Base-by-base conservation (phyloP, 2,329 filamentous ascomycete genomes). In the Sphaceloma murrayae region DNA sequence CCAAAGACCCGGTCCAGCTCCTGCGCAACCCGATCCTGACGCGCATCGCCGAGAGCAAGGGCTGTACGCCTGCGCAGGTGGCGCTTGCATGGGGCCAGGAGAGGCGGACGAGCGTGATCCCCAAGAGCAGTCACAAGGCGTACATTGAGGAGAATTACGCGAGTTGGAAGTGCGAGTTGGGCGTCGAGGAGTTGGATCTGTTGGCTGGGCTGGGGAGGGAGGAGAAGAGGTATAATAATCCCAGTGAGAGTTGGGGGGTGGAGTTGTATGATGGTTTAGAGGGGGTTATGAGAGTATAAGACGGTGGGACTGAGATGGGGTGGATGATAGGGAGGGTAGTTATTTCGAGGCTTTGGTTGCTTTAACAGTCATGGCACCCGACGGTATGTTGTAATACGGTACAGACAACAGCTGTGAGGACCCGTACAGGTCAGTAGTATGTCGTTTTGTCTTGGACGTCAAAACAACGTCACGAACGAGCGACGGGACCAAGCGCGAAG, bases 81-180 rank as follows among this genome's bases (percentile, higher is more conserved):
- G 58, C 69, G 4, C 57, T 75, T 3, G 66, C 62, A 1, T 75
- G 72, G 72, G 68, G 66, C 0, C 55, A 70, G 5, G 60, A 63
- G 48, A 56, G 70, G 13, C 68, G 66, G 7, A 69, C 66, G 2
- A 57, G 62, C 30, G 67, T 74, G 3, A 73, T 75, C 30, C 72
- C 71, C 1, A 74, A 74, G 57, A 69, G 64, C 43, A 61, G 61
- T 3, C 65, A 68, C 47, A 59, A 62, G 40, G 51, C 58, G 30
- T 54, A 65, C 26, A 67, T 73, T 17, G 46, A 54, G 13, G 65
- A 73, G 54, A 73, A 75, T 48, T 57, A 67, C 5, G 60, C 55
- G 1, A 54, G 56, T 10, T 34, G 46, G 27, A 49, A 56, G 3
- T 62, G 69, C 40, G 50, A 47, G 6, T 60, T 71, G 47, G 58